A percentile compares a stretch with the other conserved stretches of the same genome.
phyloP scores from a whole-genome alignment of 176 grass and related monocot species.

The Chloris gayana region DNA sequence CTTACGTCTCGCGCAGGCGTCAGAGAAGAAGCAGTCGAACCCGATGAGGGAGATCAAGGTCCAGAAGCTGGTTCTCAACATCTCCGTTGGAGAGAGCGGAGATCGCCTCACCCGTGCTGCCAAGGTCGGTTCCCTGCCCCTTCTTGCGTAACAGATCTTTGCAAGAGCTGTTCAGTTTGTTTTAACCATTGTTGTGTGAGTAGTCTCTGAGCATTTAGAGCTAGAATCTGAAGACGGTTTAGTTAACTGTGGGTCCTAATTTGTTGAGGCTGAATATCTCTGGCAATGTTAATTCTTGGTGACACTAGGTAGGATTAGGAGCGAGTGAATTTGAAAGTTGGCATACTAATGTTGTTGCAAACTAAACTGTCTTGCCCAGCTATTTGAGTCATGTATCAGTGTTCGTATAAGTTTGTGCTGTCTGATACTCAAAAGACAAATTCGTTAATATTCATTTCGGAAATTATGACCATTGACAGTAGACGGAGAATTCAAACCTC shows the following conservation, averaged over 20 bases:
- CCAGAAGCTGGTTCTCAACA: constrained; percentile 65
- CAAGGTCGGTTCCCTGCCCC: constrained; percentile 25
- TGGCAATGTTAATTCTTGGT: neutral
- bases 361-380: no score
- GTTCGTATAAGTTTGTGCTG: neutral
- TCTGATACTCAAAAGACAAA: neutral
- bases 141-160: neutral
- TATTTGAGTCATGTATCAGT: neutral
- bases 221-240: neutral
- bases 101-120: constrained; percentile 67
- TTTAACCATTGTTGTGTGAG: neutral
- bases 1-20: constrained; percentile 32
- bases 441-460: neutral
- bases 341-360: no score
- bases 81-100: constrained; percentile 76
- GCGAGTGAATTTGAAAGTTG: no score
- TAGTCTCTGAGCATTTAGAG: neutral
- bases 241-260: neutral
- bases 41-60: constrained; percentile 78
- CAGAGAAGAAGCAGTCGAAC: constrained; percentile 62
- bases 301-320: no score
- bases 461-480: neutral
- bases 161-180: no score
- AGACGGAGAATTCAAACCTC: neutral
- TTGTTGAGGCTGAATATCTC: neutral